Base-by-base conservation (phyloP, 176 grass and related monocot species). In the Rhynchospora tenuis region DNA sequence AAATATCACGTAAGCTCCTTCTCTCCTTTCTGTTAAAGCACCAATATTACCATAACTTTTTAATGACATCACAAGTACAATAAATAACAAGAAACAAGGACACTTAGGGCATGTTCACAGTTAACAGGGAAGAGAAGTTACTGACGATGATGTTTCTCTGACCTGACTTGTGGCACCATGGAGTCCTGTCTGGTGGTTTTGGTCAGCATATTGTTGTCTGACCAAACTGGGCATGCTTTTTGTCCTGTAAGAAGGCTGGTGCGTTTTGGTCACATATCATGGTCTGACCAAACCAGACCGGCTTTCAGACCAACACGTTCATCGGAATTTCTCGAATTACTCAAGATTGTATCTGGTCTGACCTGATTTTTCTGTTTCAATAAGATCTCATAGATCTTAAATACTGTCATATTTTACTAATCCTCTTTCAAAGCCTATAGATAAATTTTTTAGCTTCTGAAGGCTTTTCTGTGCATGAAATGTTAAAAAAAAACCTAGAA, bases 1-100 rank as follows among this genome's bases (percentile, higher is more conserved):
- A 55, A 5, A 55, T 76, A 9, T 76, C 48, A 71, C 19, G 4
- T 11, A 55, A 76, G 54, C 29, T 29, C 48, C 24, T 75, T 22
- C 1, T 76, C 48, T 29, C 48, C 6, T 55, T 54, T 54, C 24
- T 9, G 4, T 55, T 16, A 24, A 27, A 17, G 73, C 73, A 55
- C 73, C 73, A 55, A 76, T 52, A 13, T 55, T 76, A 55, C 48
- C 72, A 76, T 76, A 76, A 46, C 45, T 48, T 76, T 55, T 15
- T 6, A 51, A 42, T 72, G 29, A 50, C 27, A 15, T 74, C 3
- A 50, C 5, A 3, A 76, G 73, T 75, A 75, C 24, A 76, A 55
- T 31, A 55, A 17, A 28, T 55, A 19, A 48, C 24, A 76, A 29
- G 71, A 76, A 73, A 23, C 6, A 51, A 73, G 46, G 20, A 22